Evolutionary conservation across 1,139 yeast species (phyloP).

Genomic region (Magnusiomyces paraingens): DNA sequence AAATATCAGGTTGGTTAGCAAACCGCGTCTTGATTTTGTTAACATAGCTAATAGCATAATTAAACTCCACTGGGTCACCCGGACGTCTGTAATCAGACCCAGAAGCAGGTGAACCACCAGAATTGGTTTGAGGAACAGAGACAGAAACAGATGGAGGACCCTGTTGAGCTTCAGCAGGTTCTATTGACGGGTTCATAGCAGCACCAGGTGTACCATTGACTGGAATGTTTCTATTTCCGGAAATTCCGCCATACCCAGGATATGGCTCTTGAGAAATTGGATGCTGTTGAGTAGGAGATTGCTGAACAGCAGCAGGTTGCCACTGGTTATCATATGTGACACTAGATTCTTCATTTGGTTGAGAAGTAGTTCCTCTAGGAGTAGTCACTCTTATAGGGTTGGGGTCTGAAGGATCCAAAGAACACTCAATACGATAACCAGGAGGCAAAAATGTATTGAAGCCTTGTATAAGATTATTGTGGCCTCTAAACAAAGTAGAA

Average conservation of each 20-base stretch:
- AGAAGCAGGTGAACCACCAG: slow-evolving; percentile 20
- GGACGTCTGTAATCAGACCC: slow-evolving; percentile 23
- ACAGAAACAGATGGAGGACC: slow-evolving; percentile 40
- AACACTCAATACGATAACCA: slow-evolving; percentile 91
- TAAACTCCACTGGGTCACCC: slow-evolving; percentile 90
- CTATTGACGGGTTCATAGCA: neutral
- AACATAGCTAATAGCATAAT: slow-evolving; percentile 93
- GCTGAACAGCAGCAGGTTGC: slow-evolving; percentile 9
- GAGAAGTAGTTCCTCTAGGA: slow-evolving; percentile 81
- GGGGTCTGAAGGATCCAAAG: slow-evolving; percentile 82
- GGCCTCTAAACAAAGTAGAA: slow-evolving; percentile 83
- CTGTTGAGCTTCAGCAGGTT: slow-evolving; percentile 13
- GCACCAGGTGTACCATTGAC: neutral
- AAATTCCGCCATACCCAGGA: slow-evolving; percentile 4
- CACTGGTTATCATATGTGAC: slow-evolving; percentile 17
- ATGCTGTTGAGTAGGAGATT: slow-evolving; percentile 4
- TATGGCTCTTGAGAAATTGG: slow-evolving; percentile 13
- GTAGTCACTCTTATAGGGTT: slow-evolving; percentile 92
- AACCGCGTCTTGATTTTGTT: slow-evolving; percentile 92
- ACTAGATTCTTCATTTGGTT: slow-evolving; percentile 44
- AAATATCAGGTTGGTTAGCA: slow-evolving; percentile 90
- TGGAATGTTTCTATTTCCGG: neutral
- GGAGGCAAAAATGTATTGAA: slow-evolving; percentile 96
- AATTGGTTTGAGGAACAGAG: slow-evolving; percentile 24
- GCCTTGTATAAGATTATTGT: slow-evolving; percentile 89